Conservation (phyloP, 495 filamentous ascomycete genomes). For the Cairneyella variabilis region DNA sequence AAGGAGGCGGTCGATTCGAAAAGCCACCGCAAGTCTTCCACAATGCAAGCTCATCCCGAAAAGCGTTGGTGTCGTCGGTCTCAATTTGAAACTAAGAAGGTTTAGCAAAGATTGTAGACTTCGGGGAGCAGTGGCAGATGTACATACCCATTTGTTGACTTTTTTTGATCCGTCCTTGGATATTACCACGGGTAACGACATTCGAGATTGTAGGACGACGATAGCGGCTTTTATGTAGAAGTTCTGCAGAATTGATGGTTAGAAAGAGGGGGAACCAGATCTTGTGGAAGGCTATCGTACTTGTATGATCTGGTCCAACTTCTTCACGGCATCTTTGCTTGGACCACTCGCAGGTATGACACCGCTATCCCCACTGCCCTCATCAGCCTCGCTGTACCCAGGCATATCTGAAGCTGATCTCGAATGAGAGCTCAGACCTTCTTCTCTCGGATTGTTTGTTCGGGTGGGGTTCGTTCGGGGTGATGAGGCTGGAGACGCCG, state of each 20-base stretch:
- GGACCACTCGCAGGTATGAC: slow-evolving; percentile 41
- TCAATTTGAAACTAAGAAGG: slow-evolving; percentile 95
- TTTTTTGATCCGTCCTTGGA: slow-evolving; percentile 55
- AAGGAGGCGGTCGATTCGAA: slow-evolving; percentile 73
- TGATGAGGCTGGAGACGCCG: slow-evolving; percentile 62
- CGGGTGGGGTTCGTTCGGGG: slow-evolving; percentile 63
- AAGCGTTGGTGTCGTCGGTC: slow-evolving; percentile 83
- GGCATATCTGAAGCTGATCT: slow-evolving; percentile 25
- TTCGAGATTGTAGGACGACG: slow-evolving; percentile 75
- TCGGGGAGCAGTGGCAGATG: too few species aligned
- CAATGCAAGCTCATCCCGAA: slow-evolving; percentile 70
- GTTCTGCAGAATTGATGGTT: slow-evolving; percentile 51
- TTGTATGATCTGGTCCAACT: slow-evolving; percentile 87
- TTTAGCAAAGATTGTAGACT: too few species aligned
- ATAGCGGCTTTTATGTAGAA: slow-evolving; percentile 87
- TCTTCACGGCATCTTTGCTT: slow-evolving; percentile 61
- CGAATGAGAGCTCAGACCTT: slow-evolving; percentile 14
- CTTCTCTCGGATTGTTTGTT: slow-evolving; percentile 69
- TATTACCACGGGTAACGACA: slow-evolving; percentile 59
- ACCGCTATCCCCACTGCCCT: slow-evolving; percentile 34
- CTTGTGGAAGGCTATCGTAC: slow-evolving; percentile 37
- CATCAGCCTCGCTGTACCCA: slow-evolving; percentile 24
- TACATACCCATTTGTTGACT: slow-evolving; percentile 90
- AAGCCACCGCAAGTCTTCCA: slow-evolving; percentile 78
- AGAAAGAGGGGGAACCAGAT: too few species aligned